Evolutionary conservation across 1,284 basidiomycete genomes (phyloP).

Genomic region (Blastosporella zonata): DNA sequence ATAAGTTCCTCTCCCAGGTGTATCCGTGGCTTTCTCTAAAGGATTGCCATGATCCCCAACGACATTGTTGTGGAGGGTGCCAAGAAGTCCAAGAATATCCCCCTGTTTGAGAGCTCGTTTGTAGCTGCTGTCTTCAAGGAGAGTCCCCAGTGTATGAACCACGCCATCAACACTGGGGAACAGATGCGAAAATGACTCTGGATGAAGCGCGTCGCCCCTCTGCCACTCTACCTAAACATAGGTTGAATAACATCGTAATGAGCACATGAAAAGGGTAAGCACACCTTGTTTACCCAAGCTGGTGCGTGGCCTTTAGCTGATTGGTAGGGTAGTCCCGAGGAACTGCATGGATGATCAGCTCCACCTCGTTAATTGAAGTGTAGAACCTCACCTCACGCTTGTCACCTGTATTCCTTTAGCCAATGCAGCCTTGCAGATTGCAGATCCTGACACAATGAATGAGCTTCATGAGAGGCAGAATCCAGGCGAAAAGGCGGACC

Average conservation of each 20-base stretch:
- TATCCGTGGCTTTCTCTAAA: constrained; percentile 42
- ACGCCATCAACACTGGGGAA: constrained; percentile 71
- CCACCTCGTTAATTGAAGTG: neutral
- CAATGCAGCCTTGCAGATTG: constrained; percentile 86
- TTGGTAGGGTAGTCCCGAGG: constrained; percentile 81
- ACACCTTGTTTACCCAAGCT: constrained; percentile 77
- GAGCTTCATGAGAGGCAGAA: constrained; percentile 12
- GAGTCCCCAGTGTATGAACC: constrained; percentile 93
- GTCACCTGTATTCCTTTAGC: constrained; percentile 83
- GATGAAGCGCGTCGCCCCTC: constrained; percentile 74
- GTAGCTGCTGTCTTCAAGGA: constrained; percentile 83
- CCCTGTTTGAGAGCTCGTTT: constrained; percentile 68
- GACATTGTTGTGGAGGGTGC: constrained; percentile 37
- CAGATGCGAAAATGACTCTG: constrained; percentile 69
- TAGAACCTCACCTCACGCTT: constrained; percentile 71
- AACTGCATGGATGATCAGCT: constrained; percentile 44
- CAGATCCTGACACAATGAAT: constrained; percentile 64
- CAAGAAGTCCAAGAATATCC: constrained; percentile 53
- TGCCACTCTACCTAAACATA: constrained; percentile 75
- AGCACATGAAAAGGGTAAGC: constrained; percentile 12
- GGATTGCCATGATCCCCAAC: constrained; percentile 55
- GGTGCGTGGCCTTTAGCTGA: constrained; percentile 90
- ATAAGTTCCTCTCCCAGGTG: constrained; percentile 48
- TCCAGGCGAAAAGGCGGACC: constrained; percentile 42
- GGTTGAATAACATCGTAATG: constrained; percentile 7